Percentiles rank a stretch among this genome's conserved stretches.
phyloP scores from a whole-genome alignment of 2,329 filamentous ascomycete genomes.

The Zymoseptoria tritici region DNA sequence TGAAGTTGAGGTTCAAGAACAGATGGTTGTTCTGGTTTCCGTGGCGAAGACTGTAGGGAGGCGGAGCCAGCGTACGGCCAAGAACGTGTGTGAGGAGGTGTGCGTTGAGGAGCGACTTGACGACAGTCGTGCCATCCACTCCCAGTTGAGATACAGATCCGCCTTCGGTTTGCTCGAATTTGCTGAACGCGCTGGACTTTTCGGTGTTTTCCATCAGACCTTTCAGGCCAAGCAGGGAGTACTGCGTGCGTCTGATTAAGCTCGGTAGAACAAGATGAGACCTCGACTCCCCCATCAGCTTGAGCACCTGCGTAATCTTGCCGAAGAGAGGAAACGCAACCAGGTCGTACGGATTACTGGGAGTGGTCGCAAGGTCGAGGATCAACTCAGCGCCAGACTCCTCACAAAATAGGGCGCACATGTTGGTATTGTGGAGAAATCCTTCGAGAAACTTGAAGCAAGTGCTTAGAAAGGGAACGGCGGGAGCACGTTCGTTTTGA shows the following conservation, averaged over 20 bases:
- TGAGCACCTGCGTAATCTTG: constrained; percentile 65
- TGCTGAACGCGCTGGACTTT: constrained; percentile 15
- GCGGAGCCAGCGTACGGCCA: constrained; percentile 33
- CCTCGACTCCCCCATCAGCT: constrained; percentile 71
- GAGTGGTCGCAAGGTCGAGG: constrained; percentile 74
- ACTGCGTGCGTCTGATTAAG: constrained; percentile 65
- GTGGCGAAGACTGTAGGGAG: constrained; percentile 23
- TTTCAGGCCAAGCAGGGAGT: constrained; percentile 59
- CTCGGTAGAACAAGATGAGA: constrained; percentile 76
- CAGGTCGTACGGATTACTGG: constrained; percentile 69
- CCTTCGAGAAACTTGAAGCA: constrained; percentile 68
- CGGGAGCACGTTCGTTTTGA: constrained; percentile 17
- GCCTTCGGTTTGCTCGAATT: constrained; percentile 12
- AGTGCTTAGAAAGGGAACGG: constrained; percentile 58
- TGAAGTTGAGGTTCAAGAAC: constrained; percentile 72
- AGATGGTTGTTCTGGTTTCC: constrained; percentile 55
- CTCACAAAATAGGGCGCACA: constrained; percentile 68
- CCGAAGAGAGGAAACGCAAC: constrained; percentile 60
- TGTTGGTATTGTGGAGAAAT: constrained; percentile 65
- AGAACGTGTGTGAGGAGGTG: constrained; percentile 70
- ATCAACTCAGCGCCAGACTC: constrained; percentile 75
- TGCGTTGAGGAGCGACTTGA: constrained; percentile 69
- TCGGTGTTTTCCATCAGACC: constrained; percentile 48
- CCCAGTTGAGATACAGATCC: constrained; percentile 29
- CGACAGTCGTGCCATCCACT: constrained; percentile 61